Conservation (phyloP, 176 grass and related monocot genomes). For the Aegilops speltoides region DNA sequence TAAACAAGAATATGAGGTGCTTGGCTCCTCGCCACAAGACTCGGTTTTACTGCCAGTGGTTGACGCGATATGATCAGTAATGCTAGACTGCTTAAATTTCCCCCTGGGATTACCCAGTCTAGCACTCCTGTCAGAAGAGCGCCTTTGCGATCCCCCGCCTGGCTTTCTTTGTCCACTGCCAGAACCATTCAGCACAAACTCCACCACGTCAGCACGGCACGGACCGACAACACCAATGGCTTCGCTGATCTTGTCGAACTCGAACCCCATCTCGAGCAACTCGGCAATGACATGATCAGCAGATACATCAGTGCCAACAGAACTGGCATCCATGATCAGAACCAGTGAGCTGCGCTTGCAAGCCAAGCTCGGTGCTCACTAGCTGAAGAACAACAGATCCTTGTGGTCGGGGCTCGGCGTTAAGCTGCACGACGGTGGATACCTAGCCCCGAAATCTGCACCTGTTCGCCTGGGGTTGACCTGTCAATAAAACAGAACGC, state of each 20-base stretch:
- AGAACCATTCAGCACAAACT: slow-evolving; percentile 55
- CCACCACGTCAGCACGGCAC: slow-evolving; percentile 52
- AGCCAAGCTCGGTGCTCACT: neutral
- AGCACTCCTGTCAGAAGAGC: neutral
- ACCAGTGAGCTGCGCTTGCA: neutral
- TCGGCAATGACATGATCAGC: slow-evolving; percentile 60
- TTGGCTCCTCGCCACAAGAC: slow-evolving; percentile 8
- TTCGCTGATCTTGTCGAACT: slow-evolving; percentile 56
- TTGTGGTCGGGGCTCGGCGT: neutral
- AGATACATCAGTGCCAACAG: slow-evolving; percentile 21
- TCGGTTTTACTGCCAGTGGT: slow-evolving; percentile 12
- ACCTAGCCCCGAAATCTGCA: neutral
- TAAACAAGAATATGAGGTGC: slow-evolving; percentile 39
- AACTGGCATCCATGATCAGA: slow-evolving; percentile 13
- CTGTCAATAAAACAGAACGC: neutral
- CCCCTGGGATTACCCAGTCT: slow-evolving; percentile 15
- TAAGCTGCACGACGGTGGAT: neutral
- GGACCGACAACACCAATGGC: slow-evolving; percentile 59
- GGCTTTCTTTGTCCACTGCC: neutral
- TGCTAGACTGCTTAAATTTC: slow-evolving; percentile 65
- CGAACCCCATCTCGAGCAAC: slow-evolving; percentile 90
- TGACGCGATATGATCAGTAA: slow-evolving; percentile 47
- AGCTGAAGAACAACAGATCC: neutral
- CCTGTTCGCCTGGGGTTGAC: neutral
- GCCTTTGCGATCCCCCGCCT: neutral